Percentiles rank a stretch among this genome's conserved stretches.
Evolutionary conservation across 2,329 filamentous ascomycete species (phyloP).

Genomic region (Cladorrhinum sp.): DNA sequence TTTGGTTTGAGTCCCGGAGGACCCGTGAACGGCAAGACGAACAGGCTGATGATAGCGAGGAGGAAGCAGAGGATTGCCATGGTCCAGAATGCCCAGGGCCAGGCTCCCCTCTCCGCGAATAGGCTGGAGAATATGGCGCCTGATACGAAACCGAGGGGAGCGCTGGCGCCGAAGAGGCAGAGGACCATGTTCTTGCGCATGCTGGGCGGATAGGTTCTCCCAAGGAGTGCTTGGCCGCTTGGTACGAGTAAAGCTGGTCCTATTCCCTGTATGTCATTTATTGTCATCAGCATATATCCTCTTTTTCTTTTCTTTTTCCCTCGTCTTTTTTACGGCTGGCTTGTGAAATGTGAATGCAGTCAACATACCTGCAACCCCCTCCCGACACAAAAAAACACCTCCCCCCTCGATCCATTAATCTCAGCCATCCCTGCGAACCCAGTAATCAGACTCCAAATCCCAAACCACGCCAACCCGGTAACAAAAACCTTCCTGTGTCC

Average conservation of each 20-base stretch:
- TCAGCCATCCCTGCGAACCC: conserved; percentile 38
- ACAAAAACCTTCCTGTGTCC: conserved; percentile 56
- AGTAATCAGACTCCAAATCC: conserved; percentile 49
- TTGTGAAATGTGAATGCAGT: too few relatives aligned
- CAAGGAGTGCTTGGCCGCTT: conserved; percentile 62
- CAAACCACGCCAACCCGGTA: conserved; percentile 53
- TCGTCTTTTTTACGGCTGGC: neutral
- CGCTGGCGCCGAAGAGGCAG: conserved; percentile 45
- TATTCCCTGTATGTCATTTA: conserved; percentile 32
- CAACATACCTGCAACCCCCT: conserved; percentile 27
- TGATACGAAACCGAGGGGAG: conserved; percentile 45
- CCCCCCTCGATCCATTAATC: conserved; percentile 21
- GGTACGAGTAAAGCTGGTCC: conserved; percentile 63
- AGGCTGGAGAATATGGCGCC: conserved; percentile 42
- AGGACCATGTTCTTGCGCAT: conserved; percentile 60
- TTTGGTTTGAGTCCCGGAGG: conserved; percentile 4
- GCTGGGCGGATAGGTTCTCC: conserved; percentile 54
- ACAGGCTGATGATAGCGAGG: conserved; percentile 24
- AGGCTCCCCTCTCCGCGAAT: conserved; percentile 41
- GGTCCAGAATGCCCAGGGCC: conserved; percentile 48
- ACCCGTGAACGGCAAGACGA: conserved; percentile 24
- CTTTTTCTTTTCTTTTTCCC: neutral
- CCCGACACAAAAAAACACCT: conserved; percentile 27
- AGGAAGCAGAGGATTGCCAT: conserved; percentile 26
- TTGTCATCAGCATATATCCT: neutral